phyloP scores from a whole-genome alignment of 345 rosid species.

The Mallotus nudiflorus region DNA sequence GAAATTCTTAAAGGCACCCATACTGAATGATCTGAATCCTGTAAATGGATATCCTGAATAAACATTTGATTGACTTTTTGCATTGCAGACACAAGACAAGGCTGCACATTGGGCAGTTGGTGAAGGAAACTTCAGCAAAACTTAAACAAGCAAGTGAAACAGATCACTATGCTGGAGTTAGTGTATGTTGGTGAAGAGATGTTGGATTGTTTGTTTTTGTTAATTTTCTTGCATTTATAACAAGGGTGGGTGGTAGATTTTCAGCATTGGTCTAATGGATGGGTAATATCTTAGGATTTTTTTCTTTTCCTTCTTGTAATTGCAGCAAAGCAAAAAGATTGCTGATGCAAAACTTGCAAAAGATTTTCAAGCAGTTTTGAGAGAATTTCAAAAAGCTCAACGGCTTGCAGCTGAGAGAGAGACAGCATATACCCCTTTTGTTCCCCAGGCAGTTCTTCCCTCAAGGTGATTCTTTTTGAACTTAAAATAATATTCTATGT shows the following conservation, averaged over 20 bases:
- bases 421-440: slow-evolving; percentile 78
- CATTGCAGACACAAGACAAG: slow-evolving; percentile 76
- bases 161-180: slow-evolving; percentile 76
- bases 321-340: slow-evolving; percentile 84
- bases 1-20: too few species aligned
- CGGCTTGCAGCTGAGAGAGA: slow-evolving; percentile 98
- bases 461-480: slow-evolving; percentile 53
- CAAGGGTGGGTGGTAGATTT: neutral
- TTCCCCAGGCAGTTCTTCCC: slow-evolving; percentile 62
- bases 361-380: slow-evolving; percentile 90
- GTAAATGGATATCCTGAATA: neutral
- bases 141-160: slow-evolving; percentile 88
- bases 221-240: neutral
- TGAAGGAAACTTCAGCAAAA: slow-evolving; percentile 92
- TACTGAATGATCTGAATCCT: neutral
- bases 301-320: slow-evolving; percentile 2
- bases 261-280: neutral
- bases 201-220: neutral
- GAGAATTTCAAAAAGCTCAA: slow-evolving; percentile 97
- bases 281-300: neutral
- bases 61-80: slow-evolving; percentile 18
- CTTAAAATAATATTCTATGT: neutral
- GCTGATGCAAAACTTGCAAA: slow-evolving; percentile 97
- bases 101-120: slow-evolving; percentile 75
- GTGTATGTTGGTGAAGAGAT: slow-evolving; percentile 43